Percentiles rank a stretch among this genome's conserved stretches.
Conservation (phyloP, 164 flowering plant species). For the Tetracentron sinense region DNA sequence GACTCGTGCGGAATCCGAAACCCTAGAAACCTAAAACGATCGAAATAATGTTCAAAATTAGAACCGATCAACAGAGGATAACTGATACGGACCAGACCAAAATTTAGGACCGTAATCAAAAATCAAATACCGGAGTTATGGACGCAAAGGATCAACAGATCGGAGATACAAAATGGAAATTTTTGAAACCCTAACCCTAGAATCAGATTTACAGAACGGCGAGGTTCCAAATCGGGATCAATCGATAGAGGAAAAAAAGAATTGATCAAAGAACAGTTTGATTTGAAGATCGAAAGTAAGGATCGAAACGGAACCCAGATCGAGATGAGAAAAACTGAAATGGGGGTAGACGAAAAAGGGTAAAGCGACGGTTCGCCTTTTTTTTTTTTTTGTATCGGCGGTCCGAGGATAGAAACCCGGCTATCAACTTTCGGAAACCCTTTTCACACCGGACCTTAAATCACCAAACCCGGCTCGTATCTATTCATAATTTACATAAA, state of each 20-base stretch:
- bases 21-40: conserved; percentile 1
- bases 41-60: conserved; percentile 7
- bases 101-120: too few species aligned
- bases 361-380: conserved; percentile 18
- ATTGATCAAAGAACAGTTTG: not conserved
- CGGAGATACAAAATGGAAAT: not conserved
- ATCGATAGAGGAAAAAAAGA: conserved; percentile 14
- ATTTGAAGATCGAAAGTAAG: conserved; percentile 7
- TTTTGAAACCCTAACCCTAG: conserved; percentile 46
- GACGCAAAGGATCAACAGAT: conserved; percentile 7
- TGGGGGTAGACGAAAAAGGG: conserved; percentile 2
- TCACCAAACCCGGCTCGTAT: not conserved
- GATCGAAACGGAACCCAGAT: not conserved
- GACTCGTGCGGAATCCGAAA: conserved; percentile 1
- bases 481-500: not conserved
- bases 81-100: not conserved
- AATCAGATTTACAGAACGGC: conserved; percentile 11
- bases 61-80: conserved; percentile 6
- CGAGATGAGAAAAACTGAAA: not conserved
- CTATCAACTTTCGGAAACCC: conserved; percentile 12
- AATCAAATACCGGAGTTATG: too few species aligned
- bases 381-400: conserved; percentile 8
- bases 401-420: conserved; percentile 7
- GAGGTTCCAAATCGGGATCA: conserved; percentile 1
- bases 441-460: conserved; percentile 5